Percentiles rank a stretch among this genome's conserved stretches.
Conservation (phyloP, 768 basidiomycete species). For the Paxillus involutus region DNA sequence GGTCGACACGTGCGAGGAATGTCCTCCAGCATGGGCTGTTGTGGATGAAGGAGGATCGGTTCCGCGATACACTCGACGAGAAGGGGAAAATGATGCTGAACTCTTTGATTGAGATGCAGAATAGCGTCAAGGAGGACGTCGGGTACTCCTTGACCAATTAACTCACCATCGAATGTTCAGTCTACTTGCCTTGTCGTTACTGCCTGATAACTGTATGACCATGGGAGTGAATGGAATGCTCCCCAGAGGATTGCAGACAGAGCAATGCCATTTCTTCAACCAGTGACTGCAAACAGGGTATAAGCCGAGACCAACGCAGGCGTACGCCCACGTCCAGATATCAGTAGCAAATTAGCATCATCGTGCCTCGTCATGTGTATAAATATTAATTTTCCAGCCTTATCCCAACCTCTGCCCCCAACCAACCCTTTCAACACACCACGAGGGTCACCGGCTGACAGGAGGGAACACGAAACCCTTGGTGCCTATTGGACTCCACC, state of each 20-base stretch:
- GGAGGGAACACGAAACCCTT: constrained; percentile 54
- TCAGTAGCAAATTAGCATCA: background rate
- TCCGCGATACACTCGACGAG: constrained; percentile 45
- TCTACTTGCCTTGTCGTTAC: background rate
- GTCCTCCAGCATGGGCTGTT: constrained; percentile 71
- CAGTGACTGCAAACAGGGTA: constrained; percentile 6
- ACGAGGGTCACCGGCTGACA: constrained; percentile 19
- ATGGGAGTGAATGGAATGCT: too few relatives aligned
- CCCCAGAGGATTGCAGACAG: background rate
- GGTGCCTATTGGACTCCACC: constrained; percentile 73
- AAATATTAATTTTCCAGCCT: background rate
- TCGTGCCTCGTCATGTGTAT: background rate
- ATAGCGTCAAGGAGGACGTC: constrained; percentile 37
- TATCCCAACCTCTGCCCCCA: background rate
- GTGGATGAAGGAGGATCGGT: constrained; percentile 63
- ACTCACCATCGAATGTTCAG: background rate
- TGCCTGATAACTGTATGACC: background rate
- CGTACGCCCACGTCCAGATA: background rate
- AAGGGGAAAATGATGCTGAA: constrained; percentile 56
- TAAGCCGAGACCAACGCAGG: background rate
- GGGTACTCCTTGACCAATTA: constrained; percentile 52
- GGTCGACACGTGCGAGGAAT: constrained; percentile 63
- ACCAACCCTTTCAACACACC: background rate
- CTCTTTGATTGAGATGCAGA: constrained; percentile 55
- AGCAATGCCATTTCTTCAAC: background rate